Percentiles rank a stretch among this genome's conserved stretches.
Evolutionary conservation across 768 basidiomycete species (phyloP).

Genomic region (Ramaria rubella): DNA sequence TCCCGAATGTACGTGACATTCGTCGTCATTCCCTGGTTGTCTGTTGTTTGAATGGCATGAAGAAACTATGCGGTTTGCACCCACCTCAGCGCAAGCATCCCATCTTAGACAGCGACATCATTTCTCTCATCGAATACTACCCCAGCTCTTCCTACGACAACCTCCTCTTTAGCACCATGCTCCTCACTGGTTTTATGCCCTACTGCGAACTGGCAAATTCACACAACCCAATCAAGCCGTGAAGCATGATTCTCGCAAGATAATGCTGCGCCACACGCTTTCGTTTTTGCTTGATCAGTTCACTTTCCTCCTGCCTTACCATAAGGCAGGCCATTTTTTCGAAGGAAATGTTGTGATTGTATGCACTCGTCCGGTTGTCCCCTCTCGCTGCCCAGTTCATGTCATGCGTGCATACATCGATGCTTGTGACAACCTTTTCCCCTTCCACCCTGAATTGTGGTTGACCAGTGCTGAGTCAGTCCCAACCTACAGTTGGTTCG

Average conservation of each 20-base stretch:
- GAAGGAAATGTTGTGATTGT: constrained; percentile 17
- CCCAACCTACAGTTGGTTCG: background rate
- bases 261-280: constrained; percentile 14
- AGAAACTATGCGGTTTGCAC: constrained; percentile 14
- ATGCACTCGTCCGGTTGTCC: background rate
- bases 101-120: constrained; percentile 15
- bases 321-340: constrained; percentile 29
- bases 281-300: background rate
- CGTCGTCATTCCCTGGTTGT: constrained; percentile 21
- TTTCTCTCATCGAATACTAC: constrained; percentile 16
- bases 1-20: constrained; percentile 22
- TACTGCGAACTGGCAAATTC: constrained; percentile 26
- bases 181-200: constrained; percentile 19
- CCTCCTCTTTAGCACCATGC: constrained; percentile 23
- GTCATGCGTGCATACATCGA: too few relatives aligned
- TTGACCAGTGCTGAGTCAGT: background rate
- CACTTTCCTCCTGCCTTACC: constrained; percentile 27
- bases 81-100: constrained; percentile 23
- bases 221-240: constrained; percentile 12
- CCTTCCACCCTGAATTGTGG: constrained; percentile 6
- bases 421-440: too few relatives aligned
- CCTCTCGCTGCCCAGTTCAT: too few relatives aligned
- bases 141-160: constrained; percentile 21
- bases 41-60: constrained; percentile 27
- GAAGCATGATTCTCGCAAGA: constrained; percentile 16